Evolutionary conservation across 2,329 filamentous ascomycete species (phyloP).

Genomic region (Alternaria viburni): DNA sequence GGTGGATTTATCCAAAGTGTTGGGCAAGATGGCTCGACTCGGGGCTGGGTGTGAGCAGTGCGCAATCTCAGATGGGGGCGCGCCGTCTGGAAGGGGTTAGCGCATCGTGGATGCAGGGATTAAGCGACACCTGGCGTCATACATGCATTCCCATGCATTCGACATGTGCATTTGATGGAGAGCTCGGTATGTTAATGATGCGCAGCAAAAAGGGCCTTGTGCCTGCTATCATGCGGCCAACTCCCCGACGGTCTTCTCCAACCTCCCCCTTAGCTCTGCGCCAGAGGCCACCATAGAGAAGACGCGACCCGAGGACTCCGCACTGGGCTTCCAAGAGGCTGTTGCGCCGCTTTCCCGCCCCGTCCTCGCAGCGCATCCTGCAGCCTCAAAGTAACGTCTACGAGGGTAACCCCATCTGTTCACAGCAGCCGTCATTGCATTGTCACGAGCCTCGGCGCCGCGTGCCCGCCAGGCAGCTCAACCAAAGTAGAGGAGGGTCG

Average conservation of each 20-base stretch:
- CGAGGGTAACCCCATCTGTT: neutral
- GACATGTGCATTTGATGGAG: constrained; percentile 1
- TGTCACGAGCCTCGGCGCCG: constrained; percentile 6
- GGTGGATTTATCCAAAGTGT: constrained; percentile 4
- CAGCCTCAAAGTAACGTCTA: neutral
- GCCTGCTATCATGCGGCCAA: neutral
- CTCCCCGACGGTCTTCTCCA: neutral
- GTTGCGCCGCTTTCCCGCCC: neutral
- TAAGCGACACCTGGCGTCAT: constrained; percentile 19
- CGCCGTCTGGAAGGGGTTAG: neutral
- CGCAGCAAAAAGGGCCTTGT: constrained; percentile 2
- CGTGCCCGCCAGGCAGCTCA: constrained; percentile 6
- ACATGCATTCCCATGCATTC: constrained; percentile 11
- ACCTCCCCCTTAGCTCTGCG: neutral
- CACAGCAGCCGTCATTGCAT: constrained; percentile 10
- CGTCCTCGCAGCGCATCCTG: constrained; percentile 10
- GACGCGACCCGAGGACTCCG: constrained; percentile 8
- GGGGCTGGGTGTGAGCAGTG: constrained; percentile 1
- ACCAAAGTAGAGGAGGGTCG: neutral
- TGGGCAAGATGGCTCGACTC: constrained; percentile 6
- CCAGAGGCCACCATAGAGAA: neutral
- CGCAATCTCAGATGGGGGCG: neutral
- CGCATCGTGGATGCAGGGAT: neutral
- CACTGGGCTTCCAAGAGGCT: constrained; percentile 1
- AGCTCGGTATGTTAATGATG: constrained; percentile 5